A percentile compares a stretch with the other conserved stretches of the same genome.
These are phyloP conservation scores for Monosporozyma unispora DNA, from an alignment of 805 yeast species.

Conservation along the genomic window DNA sequence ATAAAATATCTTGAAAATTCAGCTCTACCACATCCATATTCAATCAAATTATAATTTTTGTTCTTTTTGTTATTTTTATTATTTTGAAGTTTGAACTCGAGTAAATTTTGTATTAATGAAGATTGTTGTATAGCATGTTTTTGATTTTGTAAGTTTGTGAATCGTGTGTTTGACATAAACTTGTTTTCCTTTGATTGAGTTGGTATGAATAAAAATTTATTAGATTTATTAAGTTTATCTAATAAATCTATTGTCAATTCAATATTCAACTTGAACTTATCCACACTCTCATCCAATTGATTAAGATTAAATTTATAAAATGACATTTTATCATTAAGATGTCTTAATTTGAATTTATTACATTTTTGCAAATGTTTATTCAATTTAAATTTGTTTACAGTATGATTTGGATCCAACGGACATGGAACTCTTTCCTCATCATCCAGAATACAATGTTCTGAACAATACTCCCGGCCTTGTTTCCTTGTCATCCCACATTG, in stretches of 20 bases:
- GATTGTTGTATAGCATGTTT: slow-evolving; percentile 82
- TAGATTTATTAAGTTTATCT: too few relatives aligned
- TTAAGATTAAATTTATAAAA: slow-evolving; percentile 49
- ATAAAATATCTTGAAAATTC: slow-evolving; percentile 64
- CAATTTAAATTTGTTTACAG: slow-evolving; percentile 54
- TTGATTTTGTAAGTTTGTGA: slow-evolving; percentile 40
- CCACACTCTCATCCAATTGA: too few relatives aligned
- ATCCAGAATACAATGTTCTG: slow-evolving; percentile 44
- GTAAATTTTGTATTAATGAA: slow-evolving; percentile 63
- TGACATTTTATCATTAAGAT: slow-evolving; percentile 28
- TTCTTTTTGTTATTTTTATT: too few relatives aligned
- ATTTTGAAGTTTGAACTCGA: slow-evolving; percentile 16
- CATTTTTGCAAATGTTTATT: slow-evolving; percentile 54
- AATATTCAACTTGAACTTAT: too few relatives aligned
- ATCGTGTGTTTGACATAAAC: slow-evolving; percentile 33
- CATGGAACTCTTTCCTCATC: slow-evolving; percentile 41
- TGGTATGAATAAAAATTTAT: not conserved
- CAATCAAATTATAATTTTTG: slow-evolving; percentile 30
- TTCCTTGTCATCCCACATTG: slow-evolving; percentile 28
- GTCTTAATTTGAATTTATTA: slow-evolving; percentile 34
- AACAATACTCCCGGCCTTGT: slow-evolving; percentile 39
- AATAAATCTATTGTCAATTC: too few relatives aligned
- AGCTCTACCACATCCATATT: slow-evolving; percentile 89
- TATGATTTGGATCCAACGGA: slow-evolving; percentile 68
- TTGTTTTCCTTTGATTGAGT: slow-evolving; percentile 4